These are phyloP conservation scores for Oidiodendron maius DNA, from an alignment of 495 filamentous ascomycete species.

Conservation along the genomic window DNA sequence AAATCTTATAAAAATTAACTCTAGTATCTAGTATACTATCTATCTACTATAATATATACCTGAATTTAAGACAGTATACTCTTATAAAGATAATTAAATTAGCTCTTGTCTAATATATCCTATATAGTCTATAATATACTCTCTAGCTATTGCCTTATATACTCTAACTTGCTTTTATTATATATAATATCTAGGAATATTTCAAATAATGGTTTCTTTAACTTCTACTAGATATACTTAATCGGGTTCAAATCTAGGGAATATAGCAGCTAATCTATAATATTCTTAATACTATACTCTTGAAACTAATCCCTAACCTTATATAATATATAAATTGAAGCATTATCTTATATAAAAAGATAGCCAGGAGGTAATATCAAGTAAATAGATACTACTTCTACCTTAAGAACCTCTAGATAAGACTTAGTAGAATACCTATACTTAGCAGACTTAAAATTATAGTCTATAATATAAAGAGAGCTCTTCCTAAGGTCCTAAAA, in stretches of 20 bases:
- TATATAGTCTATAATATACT: no score
- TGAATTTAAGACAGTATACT: no score
- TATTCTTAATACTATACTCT: conserved; percentile 8
- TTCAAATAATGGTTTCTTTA: conserved; percentile 17
- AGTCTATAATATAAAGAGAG: conserved; percentile 16
- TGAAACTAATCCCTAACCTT: conserved; percentile 10
- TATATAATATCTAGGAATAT: conserved; percentile 14
- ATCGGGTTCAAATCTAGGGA: conserved; percentile 21
- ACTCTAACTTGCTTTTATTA: conserved; percentile 1
- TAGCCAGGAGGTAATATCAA: conserved; percentile 4
- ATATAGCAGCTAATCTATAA: conserved; percentile 16
- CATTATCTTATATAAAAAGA: conserved; percentile 14
- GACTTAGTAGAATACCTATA: conserved; percentile 7
- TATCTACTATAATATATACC: no score
- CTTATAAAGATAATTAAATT: no score
- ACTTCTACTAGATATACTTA: conserved; percentile 16
- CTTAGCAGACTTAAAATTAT: conserved; percentile 16
- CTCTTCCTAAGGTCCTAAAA: conserved; percentile 10
- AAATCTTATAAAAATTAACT: conserved; percentile 4
- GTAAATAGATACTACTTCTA: not conserved
- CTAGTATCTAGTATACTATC: conserved; percentile 12
- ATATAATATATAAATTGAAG: conserved; percentile 8
- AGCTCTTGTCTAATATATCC: no score
- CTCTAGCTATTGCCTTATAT: conserved; percentile 9
- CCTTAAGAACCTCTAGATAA: conserved; percentile 12